Conservation (phyloP, 2,329 filamentous ascomycete species). For the Diaporthe vexans region DNA sequence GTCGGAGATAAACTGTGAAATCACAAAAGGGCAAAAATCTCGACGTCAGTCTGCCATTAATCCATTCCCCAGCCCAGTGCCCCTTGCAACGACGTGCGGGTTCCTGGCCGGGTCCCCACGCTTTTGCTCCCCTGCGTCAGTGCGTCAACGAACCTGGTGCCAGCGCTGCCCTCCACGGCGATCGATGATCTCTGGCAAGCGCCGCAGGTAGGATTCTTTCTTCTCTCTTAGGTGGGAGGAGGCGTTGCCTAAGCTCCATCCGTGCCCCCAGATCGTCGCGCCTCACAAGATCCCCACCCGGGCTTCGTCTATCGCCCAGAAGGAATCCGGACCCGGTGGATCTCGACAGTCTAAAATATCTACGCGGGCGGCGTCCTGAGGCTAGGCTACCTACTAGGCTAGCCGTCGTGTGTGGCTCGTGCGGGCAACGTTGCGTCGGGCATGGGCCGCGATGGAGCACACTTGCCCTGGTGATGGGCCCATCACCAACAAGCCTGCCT, state of each 20-base stretch:
- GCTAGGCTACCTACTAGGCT: background rate
- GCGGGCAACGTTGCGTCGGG: constrained; percentile 29
- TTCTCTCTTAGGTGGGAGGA: too few species aligned
- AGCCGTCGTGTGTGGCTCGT: constrained; percentile 8
- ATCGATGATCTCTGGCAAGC: background rate
- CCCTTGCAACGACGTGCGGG: background rate
- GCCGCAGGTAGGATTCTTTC: background rate
- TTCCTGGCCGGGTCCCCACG: background rate
- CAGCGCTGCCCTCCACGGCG: background rate
- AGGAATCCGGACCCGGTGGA: constrained; percentile 9
- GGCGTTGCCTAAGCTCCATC: too few species aligned
- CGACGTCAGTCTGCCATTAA: background rate
- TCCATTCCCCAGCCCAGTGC: background rate
- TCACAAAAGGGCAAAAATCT: constrained; percentile 19
- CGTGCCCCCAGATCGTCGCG: constrained; percentile 2
- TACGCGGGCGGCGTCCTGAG: background rate
- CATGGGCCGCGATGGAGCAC: constrained; percentile 25
- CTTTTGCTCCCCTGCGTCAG: background rate
- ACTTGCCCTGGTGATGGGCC: background rate
- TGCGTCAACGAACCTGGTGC: background rate
- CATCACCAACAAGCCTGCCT: background rate
- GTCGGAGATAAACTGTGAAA: background rate
- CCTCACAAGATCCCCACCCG: background rate
- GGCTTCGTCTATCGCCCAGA: background rate
- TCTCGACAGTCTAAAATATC: constrained; percentile 17